Conservation (phyloP, 768 basidiomycete genomes). For the Coprinopsis sp. region DNA sequence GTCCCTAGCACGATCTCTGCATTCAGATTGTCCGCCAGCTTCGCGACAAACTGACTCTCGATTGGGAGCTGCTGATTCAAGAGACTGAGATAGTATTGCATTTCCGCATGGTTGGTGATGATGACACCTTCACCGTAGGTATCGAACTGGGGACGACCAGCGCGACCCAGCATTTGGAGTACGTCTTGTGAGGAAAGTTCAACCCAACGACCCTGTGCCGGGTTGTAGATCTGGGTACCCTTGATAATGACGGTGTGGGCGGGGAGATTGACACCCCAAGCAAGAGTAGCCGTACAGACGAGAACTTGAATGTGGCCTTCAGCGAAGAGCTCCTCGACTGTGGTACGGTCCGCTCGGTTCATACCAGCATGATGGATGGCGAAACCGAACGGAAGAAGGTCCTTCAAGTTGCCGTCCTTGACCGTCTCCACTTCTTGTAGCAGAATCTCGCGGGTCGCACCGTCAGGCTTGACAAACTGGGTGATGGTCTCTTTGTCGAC, state of each 20-base stretch:
- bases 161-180: slow-evolving; percentile 96
- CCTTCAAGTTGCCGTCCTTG: slow-evolving; percentile 77
- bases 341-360: slow-evolving; percentile 82
- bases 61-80: slow-evolving; percentile 98
- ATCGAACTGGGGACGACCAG: slow-evolving; percentile 95
- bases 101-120: slow-evolving; percentile 94
- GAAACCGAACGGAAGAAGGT: slow-evolving; percentile 93
- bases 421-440: slow-evolving; percentile 79
- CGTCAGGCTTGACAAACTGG: slow-evolving; percentile 92
- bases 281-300: slow-evolving; percentile 95
- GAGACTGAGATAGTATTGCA: slow-evolving; percentile 94
- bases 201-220: slow-evolving; percentile 97
- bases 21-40: slow-evolving; percentile 92
- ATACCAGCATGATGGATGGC: slow-evolving; percentile 98
- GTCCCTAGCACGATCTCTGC: slow-evolving; percentile 93
- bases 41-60: slow-evolving; percentile 90
- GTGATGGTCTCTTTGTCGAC: slow-evolving; percentile 96
- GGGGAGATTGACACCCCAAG: slow-evolving; percentile 99
- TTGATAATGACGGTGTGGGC: slow-evolving; percentile 99
- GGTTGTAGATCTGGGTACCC: slow-evolving; percentile 99
- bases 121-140: slow-evolving; percentile 97
- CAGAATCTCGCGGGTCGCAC: slow-evolving; percentile 86
- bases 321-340: slow-evolving; percentile 92
- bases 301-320: slow-evolving; percentile 91
- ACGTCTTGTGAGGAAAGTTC: slow-evolving; percentile 95